A percentile compares a stretch with the other conserved stretches of the same genome.
phyloP scores from a whole-genome alignment of 345 rosid genomes.

The Bruguiera parviflora region DNA sequence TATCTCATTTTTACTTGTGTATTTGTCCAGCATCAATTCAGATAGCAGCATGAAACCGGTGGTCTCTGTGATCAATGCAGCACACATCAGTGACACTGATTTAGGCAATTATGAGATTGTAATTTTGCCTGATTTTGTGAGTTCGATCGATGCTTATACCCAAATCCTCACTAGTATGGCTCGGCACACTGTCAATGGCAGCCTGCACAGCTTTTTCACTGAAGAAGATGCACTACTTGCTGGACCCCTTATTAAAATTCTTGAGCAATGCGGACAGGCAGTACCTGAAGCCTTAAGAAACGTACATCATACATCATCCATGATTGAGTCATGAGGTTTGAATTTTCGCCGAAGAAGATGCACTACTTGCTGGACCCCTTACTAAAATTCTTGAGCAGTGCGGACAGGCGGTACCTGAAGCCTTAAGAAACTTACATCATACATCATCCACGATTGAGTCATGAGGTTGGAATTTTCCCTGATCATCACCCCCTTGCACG shows the following conservation, averaged over 20 bases:
- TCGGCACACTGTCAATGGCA: slow-evolving; percentile 42
- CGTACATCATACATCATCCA: slow-evolving; percentile 19
- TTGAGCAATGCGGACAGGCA: slow-evolving; percentile 50
- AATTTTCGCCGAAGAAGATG: slow-evolving; percentile 38
- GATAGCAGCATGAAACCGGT: slow-evolving; percentile 26
- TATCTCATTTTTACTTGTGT: not conserved
- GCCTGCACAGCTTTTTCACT: slow-evolving; percentile 44
- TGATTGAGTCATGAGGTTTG: slow-evolving; percentile 1
- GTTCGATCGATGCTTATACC: slow-evolving; percentile 28
- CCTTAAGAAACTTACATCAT: slow-evolving; percentile 29
- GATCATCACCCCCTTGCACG: not conserved
- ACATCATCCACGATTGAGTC: slow-evolving; percentile 11
- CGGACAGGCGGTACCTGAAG: slow-evolving; percentile 45
- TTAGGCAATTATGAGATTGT: slow-evolving; percentile 42
- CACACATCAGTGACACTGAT: slow-evolving; percentile 28
- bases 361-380: slow-evolving; percentile 31
- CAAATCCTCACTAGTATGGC: slow-evolving; percentile 54
- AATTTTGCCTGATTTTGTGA: slow-evolving; percentile 43
- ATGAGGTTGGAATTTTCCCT: not conserved
- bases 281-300: slow-evolving; percentile 43
- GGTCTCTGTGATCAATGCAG: slow-evolving; percentile 34
- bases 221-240: slow-evolving; percentile 34
- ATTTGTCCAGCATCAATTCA: slow-evolving; percentile 23
- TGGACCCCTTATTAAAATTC: slow-evolving; percentile 40
- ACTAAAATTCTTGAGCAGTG: slow-evolving; percentile 48